Conservation (phyloP, 306 rosid species). For the Quillaja saponaria region DNA sequence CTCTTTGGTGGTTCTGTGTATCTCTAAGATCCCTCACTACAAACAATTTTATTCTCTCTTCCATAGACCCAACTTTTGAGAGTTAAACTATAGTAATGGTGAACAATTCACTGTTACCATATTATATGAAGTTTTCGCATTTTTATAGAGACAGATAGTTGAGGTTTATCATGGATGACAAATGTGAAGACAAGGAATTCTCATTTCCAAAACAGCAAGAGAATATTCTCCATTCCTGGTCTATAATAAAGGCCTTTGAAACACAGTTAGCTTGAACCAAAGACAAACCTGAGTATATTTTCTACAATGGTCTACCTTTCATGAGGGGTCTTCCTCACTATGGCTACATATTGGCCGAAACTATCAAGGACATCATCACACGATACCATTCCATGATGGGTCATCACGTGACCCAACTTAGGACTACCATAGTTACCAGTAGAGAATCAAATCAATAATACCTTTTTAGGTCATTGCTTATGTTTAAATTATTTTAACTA, state of each 20-base stretch:
- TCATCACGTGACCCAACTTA: slow-evolving; percentile 91
- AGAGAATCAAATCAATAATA: slow-evolving; percentile 81
- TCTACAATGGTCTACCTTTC: slow-evolving; percentile 97
- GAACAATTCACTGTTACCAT: too few relatives aligned
- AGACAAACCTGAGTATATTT: slow-evolving; percentile 70
- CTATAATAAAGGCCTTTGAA: slow-evolving; percentile 70
- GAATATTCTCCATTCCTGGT: slow-evolving; percentile 63
- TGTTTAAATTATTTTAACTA: too few relatives aligned
- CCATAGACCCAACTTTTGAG: too few relatives aligned
- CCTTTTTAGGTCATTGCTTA: too few relatives aligned
- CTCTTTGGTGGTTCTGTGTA: too few relatives aligned
- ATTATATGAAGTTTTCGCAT: too few relatives aligned
- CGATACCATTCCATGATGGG: slow-evolving; percentile 88
- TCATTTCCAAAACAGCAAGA: slow-evolving; percentile 79
- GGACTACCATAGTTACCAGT: slow-evolving; percentile 99
- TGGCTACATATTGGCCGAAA: slow-evolving; percentile 93
- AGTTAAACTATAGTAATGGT: too few relatives aligned
- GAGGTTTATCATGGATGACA: slow-evolving; percentile 72
- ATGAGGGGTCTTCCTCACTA: slow-evolving; percentile 98
- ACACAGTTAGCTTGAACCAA: slow-evolving; percentile 63
- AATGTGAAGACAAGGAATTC: slow-evolving; percentile 84
- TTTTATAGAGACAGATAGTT: too few relatives aligned
- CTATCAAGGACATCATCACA: slow-evolving; percentile 91
- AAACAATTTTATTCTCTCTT: too few relatives aligned
- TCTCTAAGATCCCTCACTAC: too few relatives aligned